These are phyloP conservation scores for Allium sativum DNA, from an alignment of 106 monocot species.

Conservation along the genomic window DNA sequence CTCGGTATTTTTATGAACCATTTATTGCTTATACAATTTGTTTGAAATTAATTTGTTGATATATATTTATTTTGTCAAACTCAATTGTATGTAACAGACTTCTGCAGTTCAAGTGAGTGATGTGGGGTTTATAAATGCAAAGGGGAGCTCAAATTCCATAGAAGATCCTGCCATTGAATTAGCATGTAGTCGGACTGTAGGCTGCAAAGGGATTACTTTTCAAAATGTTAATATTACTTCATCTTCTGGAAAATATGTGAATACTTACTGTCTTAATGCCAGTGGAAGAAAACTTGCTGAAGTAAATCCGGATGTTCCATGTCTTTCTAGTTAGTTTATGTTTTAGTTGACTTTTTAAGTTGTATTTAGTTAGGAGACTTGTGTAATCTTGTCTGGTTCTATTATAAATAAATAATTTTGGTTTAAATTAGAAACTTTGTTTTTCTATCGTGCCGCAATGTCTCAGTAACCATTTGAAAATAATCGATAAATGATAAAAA, in stretches of 20 bases:
- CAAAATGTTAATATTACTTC: not conserved
- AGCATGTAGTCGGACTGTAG: conserved; percentile 1
- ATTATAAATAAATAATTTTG: no score
- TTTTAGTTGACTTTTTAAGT: no score
- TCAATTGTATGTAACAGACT: not conserved
- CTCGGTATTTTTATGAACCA: conserved; percentile 2
- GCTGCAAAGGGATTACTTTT: not conserved
- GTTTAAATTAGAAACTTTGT: no score
- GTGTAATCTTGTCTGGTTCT: no score
- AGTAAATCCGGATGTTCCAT: conserved; percentile 1
- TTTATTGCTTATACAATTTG: no score
- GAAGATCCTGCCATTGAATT: not conserved
- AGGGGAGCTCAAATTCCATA: not conserved
- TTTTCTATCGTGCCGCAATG: no score
- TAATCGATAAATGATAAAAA: no score
- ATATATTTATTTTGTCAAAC: not conserved
- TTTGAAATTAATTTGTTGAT: not conserved
- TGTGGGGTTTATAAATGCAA: not conserved
- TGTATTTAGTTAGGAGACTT: no score
- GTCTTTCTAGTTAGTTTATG: conserved; percentile 6
- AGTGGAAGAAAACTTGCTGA: not conserved
- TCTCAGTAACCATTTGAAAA: no score
- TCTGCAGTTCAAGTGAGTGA: conserved; percentile 3
- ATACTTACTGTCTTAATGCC: conserved; percentile 10
- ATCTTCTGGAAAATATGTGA: not conserved